phyloP scores from a whole-genome alignment of 2,329 filamentous ascomycete genomes.

The Colletotrichum sp. region DNA sequence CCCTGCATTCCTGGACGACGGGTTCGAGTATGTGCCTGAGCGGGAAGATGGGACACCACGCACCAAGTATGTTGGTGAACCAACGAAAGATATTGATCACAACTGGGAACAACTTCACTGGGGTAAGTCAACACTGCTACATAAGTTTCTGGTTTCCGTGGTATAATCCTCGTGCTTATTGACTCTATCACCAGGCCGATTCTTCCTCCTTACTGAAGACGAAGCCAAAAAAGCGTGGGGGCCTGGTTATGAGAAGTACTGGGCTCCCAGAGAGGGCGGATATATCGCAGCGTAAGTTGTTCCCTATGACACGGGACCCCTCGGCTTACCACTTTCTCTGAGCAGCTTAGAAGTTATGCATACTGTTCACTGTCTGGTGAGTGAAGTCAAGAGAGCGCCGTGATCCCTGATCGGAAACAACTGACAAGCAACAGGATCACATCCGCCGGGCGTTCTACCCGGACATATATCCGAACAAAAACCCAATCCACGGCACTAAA shows the following conservation, averaged over 20 bases:
- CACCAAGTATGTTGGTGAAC: background rate
- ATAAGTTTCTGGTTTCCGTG: background rate
- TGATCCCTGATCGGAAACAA: background rate
- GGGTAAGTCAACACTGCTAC: background rate
- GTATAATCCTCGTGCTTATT: background rate
- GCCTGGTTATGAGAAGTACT: background rate
- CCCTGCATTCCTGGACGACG: background rate
- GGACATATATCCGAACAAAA: background rate
- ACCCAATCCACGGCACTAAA: background rate
- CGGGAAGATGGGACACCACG: background rate
- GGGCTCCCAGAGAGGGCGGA: background rate
- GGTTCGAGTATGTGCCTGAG: background rate
- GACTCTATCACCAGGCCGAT: background rate
- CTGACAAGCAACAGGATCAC: background rate
- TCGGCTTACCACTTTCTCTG: background rate
- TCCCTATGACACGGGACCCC: background rate
- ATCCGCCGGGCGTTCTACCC: background rate
- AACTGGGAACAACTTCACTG: background rate
- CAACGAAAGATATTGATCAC: background rate
- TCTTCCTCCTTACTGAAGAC: background rate
- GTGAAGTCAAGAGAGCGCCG: background rate
- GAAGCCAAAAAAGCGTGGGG: background rate
- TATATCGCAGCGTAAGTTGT: background rate
- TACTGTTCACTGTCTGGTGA: background rate
- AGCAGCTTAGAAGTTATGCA: background rate